Evolutionary conservation across 768 basidiomycete species (phyloP).

Genomic region (Boletus huronensis): DNA sequence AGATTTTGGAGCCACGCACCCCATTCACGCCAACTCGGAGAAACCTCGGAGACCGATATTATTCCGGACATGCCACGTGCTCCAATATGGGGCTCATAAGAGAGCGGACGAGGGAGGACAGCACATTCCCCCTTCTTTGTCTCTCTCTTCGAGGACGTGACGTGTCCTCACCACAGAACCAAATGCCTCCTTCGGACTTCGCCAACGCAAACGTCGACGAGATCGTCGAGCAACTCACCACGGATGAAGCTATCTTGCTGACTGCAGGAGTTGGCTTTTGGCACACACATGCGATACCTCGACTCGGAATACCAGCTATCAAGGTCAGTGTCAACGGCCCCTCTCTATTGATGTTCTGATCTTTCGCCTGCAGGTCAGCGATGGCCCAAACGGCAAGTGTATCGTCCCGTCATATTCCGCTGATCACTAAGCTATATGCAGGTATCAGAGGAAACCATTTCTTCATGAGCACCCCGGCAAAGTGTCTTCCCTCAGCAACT

Average conservation of each 20-base stretch:
- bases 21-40: constrained; percentile 2
- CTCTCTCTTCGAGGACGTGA: constrained; percentile 8
- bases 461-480: constrained; percentile 79
- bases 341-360: neutral
- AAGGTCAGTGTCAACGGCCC: constrained; percentile 38
- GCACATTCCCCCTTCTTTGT: neutral
- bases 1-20: neutral
- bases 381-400: constrained; percentile 69
- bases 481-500: constrained; percentile 72
- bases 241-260: constrained; percentile 69
- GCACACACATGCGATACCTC: constrained; percentile 64
- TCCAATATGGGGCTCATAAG: constrained; percentile 1
- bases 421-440: constrained; percentile 13
- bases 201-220: constrained; percentile 58
- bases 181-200: constrained; percentile 69
- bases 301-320: constrained; percentile 67
- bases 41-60: constrained; percentile 9
- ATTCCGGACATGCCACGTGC: constrained; percentile 19
- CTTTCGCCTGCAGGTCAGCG: constrained; percentile 51
- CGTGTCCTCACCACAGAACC: neutral
- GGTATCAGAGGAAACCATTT: constrained; percentile 69
- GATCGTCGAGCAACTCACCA: constrained; percentile 62
- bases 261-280: constrained; percentile 76
- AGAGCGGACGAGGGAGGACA: neutral
- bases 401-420: neutral